phyloP scores from a whole-genome alignment of 495 filamentous ascomycete species.

The Xylaria venustula region DNA sequence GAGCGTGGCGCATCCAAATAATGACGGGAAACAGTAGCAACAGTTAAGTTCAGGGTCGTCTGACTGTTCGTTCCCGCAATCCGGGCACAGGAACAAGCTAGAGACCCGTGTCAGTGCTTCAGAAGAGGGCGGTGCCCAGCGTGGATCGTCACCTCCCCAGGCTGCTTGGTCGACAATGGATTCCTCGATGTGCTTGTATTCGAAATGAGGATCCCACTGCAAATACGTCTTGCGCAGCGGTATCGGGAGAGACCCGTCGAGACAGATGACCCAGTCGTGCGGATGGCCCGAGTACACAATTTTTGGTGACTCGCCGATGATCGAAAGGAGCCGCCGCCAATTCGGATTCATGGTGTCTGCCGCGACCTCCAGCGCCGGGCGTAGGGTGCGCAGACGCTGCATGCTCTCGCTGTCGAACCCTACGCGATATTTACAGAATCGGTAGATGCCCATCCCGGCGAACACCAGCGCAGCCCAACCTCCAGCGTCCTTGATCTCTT shows the following conservation, averaged over 20 bases:
- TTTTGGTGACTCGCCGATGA: conserved; percentile 7
- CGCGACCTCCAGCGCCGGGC: conserved; percentile 31
- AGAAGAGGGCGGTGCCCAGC: conserved; percentile 4
- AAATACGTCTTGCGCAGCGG: conserved; percentile 27
- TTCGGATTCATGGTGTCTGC: conserved; percentile 35
- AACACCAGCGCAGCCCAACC: conserved; percentile 37
- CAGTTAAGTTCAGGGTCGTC: conserved; percentile 22
- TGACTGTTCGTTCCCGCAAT: conserved; percentile 26
- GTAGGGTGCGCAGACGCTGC: conserved; percentile 19
- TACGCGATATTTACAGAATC: conserved; percentile 36
- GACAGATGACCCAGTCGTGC: conserved; percentile 26
- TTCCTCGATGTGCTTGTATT: conserved; percentile 26
- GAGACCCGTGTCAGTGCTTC: neutral
- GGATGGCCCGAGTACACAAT: conserved; percentile 27
- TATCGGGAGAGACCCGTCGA: conserved; percentile 19
- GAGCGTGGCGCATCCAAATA: conserved; percentile 20
- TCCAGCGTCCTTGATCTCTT: conserved; percentile 29
- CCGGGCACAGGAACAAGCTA: conserved; percentile 16
- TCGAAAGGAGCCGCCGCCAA: conserved; percentile 30
- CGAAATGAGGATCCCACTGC: conserved; percentile 22
- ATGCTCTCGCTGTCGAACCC: conserved; percentile 29
- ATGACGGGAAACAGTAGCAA: conserved; percentile 27
- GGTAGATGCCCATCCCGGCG: conserved; percentile 34
- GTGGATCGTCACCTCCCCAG: conserved; percentile 30
- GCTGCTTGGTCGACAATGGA: conserved; percentile 24